Percentiles rank a stretch among this genome's conserved stretches.
Conservation (phyloP, 257 asterid genomes). For the Fraxinus americana region DNA sequence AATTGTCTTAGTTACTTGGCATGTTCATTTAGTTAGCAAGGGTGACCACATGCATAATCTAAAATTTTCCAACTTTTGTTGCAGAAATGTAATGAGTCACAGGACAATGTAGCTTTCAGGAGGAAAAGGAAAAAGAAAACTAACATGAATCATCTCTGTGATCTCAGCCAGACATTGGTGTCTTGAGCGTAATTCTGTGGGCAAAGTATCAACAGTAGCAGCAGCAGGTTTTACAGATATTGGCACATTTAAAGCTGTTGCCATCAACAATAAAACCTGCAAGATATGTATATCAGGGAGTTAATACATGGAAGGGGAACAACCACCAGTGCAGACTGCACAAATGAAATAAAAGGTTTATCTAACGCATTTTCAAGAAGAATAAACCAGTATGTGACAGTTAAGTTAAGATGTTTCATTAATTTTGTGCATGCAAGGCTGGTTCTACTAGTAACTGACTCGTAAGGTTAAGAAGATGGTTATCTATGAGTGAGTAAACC, state of each 20-base stretch:
- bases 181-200: conserved; percentile 75
- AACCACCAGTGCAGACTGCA: conserved; percentile 1
- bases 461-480: neutral
- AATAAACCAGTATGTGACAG: neutral
- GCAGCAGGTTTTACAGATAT: conserved; percentile 47
- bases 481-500: neutral
- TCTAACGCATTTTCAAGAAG: neutral
- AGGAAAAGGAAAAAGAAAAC: conserved; percentile 25
- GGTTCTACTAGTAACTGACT: neutral
- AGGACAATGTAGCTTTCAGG: neutral
- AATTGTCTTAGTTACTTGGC: neutral
- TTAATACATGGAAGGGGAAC: conserved; percentile 5
- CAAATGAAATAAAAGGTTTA: neutral
- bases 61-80: neutral
- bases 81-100: neutral
- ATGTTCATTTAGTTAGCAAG: neutral
- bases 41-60: neutral
- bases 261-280: conserved; percentile 94
- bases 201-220: conserved; percentile 42
- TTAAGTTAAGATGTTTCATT: neutral
- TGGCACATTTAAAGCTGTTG: conserved; percentile 80
- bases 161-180: conserved; percentile 91
- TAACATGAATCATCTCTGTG: conserved; percentile 97
- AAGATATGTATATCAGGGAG: conserved; percentile 18
- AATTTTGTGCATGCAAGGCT: neutral